Percentiles rank a stretch among this genome's conserved stretches.
Conservation (phyloP, 768 basidiomycete genomes). For the Psilocybe sp. region DNA sequence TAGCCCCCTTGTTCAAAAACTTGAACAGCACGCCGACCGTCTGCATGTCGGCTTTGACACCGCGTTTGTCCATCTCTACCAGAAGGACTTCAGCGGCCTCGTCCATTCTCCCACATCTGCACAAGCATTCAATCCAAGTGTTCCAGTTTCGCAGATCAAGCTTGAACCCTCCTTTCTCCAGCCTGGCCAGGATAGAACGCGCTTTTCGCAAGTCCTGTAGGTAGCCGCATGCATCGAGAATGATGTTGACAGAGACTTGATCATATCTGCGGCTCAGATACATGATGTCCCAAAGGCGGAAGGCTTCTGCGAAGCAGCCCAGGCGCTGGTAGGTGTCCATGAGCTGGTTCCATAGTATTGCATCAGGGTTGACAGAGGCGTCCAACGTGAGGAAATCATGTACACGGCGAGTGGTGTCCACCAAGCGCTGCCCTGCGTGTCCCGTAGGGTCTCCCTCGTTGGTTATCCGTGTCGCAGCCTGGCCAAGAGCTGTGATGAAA, state of each 20-base stretch:
- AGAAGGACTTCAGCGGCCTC: constrained; percentile 68
- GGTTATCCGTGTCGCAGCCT: constrained; percentile 34
- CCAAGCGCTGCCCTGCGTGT: constrained; percentile 29
- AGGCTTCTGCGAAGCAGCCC: constrained; percentile 67
- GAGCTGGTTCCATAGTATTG: constrained; percentile 73
- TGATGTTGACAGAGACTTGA: constrained; percentile 71
- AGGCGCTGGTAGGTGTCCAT: constrained; percentile 89
- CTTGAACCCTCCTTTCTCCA: constrained; percentile 44
- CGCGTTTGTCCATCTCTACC: constrained; percentile 56
- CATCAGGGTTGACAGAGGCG: constrained; percentile 68
- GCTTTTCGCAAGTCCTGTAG: constrained; percentile 51
- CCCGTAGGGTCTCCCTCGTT: constrained; percentile 12
- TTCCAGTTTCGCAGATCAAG: constrained; percentile 76
- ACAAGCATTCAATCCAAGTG: constrained; percentile 83
- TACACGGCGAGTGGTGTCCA: constrained; percentile 54
- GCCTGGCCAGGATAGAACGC: constrained; percentile 49
- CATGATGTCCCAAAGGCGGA: constrained; percentile 78
- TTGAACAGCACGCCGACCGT: constrained; percentile 52
- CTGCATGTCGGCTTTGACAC: constrained; percentile 45
- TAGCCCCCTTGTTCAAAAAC: constrained; percentile 38
- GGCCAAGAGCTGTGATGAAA: constrained; percentile 55
- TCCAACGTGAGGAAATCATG: constrained; percentile 82
- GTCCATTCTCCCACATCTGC: constrained; percentile 60
- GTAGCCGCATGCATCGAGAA: constrained; percentile 81
- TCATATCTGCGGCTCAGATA: constrained; percentile 56